These are phyloP conservation scores for Crithidia fasciculata DNA, from an alignment of 208 protist species.

Conservation along the genomic window DNA sequence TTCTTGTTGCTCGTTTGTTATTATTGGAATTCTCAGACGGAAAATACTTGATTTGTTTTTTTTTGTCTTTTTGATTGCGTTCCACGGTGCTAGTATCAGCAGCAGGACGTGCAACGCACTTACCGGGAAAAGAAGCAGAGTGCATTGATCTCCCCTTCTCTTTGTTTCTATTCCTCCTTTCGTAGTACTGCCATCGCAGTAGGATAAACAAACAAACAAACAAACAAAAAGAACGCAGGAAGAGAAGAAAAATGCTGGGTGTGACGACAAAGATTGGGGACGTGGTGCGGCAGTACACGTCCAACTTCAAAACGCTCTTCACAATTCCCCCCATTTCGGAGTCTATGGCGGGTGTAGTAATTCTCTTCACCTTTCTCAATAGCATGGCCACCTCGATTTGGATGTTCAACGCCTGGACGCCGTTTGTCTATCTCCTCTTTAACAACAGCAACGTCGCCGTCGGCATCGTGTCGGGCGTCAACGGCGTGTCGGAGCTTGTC, in stretches of 20 bases:
- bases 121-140: no score
- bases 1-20: no score
- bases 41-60: neutral
- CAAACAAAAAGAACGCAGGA: neutral
- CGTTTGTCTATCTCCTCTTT: slow-evolving; percentile 64
- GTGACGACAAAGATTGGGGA: neutral
- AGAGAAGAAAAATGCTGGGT: slow-evolving; percentile 6
- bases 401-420: slow-evolving; percentile 78
- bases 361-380: slow-evolving; percentile 76
- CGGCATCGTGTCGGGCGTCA: slow-evolving; percentile 65
- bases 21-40: no score
- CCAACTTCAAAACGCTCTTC: slow-evolving; percentile 20
- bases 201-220: neutral
- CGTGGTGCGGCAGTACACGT: slow-evolving; percentile 22
- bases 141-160: no score
- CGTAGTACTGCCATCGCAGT: no score
- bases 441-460: slow-evolving; percentile 64
- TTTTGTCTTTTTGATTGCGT: neutral
- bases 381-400: slow-evolving; percentile 76
- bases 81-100: neutral
- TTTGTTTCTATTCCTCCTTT: no score
- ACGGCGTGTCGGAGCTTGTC: slow-evolving; percentile 59
- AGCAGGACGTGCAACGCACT: no score
- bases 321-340: slow-evolving; percentile 38
- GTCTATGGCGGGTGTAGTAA: slow-evolving; percentile 65